A percentile compares a stretch with the other conserved stretches of the same genome.
Conservation (phyloP, 352 stramenopile species). For the Globisporangium apiculatum region DNA sequence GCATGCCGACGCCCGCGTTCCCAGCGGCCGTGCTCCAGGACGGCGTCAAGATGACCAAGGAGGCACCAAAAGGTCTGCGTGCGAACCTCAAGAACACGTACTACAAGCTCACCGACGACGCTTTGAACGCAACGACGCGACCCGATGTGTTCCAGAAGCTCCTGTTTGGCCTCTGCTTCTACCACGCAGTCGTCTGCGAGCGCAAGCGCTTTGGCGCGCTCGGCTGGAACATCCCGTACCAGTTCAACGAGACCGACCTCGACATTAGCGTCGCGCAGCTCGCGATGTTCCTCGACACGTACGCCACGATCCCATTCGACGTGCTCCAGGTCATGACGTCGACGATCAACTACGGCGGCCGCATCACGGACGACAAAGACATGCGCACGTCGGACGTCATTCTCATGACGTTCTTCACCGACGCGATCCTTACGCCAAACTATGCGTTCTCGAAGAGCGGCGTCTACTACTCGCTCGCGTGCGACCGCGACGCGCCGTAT, state of each 20-base stretch:
- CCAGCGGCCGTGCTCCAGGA: constrained; percentile 93
- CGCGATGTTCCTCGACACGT: constrained; percentile 85
- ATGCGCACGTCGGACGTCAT: constrained; percentile 89
- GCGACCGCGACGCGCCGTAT: constrained; percentile 62
- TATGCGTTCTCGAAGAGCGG: constrained; percentile 80
- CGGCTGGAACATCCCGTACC: constrained; percentile 96
- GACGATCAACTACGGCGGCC: constrained; percentile 92
- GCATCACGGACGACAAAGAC: constrained; percentile 94
- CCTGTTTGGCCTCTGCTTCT: constrained; percentile 91
- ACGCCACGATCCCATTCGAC: constrained; percentile 79
- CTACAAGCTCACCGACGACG: constrained; percentile 90
- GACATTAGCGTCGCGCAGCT: constrained; percentile 84
- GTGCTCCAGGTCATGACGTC: constrained; percentile 92
- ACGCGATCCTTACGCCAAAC: constrained; percentile 63
- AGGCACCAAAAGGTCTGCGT: constrained; percentile 90
- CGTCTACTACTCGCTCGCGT: constrained; percentile 81
- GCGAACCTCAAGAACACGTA: constrained; percentile 94
- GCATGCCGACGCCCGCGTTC: constrained; percentile 73
- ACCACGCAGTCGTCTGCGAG: constrained; percentile 91
- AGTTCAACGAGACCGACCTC: constrained; percentile 96
- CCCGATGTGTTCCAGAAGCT: constrained; percentile 91
- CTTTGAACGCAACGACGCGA: constrained; percentile 79
- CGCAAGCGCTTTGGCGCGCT: constrained; percentile 92
- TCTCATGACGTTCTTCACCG: constrained; percentile 86
- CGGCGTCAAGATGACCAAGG: constrained; percentile 96